phyloP scores from a whole-genome alignment of 2,329 filamentous ascomycete genomes.

The Arthrocladium fulminans region DNA sequence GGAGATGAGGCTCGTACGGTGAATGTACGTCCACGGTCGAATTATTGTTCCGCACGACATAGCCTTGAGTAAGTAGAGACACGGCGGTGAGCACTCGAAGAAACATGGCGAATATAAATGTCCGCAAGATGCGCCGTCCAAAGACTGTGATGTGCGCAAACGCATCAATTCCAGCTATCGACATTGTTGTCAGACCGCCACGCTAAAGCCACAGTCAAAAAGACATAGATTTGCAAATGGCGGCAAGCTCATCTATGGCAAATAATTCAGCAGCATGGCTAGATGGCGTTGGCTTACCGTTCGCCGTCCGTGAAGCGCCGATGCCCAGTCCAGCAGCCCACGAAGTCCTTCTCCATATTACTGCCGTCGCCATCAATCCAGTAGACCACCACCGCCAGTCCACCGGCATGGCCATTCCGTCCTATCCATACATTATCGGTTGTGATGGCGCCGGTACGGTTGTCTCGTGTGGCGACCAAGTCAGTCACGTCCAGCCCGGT shows the following conservation, averaged over 20 bases:
- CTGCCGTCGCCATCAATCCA: constrained; percentile 21
- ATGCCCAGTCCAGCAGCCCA: background rate
- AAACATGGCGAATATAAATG: too few species aligned
- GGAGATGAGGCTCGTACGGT: too few species aligned
- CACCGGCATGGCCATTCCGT: constrained; percentile 15
- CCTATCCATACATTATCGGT: constrained; percentile 30
- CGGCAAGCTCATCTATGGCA: background rate
- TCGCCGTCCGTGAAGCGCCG: constrained; percentile 8
- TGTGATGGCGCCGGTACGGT: constrained; percentile 40
- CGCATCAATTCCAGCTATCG: too few species aligned
- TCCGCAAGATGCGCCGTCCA: too few species aligned
- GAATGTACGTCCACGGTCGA: background rate
- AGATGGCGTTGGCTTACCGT: background rate
- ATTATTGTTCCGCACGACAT: background rate
- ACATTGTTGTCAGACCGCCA: too few species aligned
- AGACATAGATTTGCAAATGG: background rate
- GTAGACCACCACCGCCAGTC: background rate
- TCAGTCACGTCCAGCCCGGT: constrained; percentile 33
- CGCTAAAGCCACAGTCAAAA: background rate
- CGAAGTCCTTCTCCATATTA: constrained; percentile 18
- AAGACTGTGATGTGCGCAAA: too few species aligned
- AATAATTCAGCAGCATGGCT: constrained; percentile 4
- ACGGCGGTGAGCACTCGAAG: too few species aligned
- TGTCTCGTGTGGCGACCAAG: constrained; percentile 36
- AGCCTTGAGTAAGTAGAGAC: too few species aligned